Base-by-base conservation (phyloP, 768 basidiomycete genomes). In the Pleurotus pulmonarius region DNA sequence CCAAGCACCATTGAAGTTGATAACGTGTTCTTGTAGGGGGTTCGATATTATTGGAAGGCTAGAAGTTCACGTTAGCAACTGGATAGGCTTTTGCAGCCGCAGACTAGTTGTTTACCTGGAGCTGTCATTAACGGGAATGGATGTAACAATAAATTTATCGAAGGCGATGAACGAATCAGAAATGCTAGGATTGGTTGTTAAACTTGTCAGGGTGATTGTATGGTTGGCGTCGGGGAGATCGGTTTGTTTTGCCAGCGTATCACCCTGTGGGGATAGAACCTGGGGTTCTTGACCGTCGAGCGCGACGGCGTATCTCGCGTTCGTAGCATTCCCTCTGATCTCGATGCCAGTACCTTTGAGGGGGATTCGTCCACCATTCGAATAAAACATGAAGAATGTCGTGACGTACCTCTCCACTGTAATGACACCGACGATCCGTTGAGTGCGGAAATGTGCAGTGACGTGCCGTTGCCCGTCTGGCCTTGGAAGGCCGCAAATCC, bases 301-400 rank as follows among this genome's bases (percentile, higher is more conserved):
- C 5, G 69, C 66, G 55, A 87, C 64, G 7, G 68, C 64, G 64
- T 83, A 88, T 20, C 69, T 63, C 4, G 80, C 74, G 46, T 69
- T 57, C 4, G 70, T 71, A 4, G 74, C 74, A 56, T 78, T 78
- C 29, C 89, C 89, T 26, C 75, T 62, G 25, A 90, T 73, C 59
- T 81, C 72, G 38, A 90, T 82, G 22, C 80, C 85, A 22, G 82
- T 88, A 45, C 89, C 88, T 90, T 63, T 39, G 55, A 24, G 29
- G 24, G 9, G 20, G 16, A 37, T 20, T 49, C 8, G 26, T 24
- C 22, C 3, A 12, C 24, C 18, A 34, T 45, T 13, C 15, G 20
- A 58, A 60, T 38, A 29, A 25, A 4, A 20, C 1, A 22, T 15
- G 55, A 22, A 53, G 2, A 49, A 11, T 34, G 3, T 34, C 11